Conservation (phyloP, 2,329 filamentous ascomycete genomes). For the Colletotrichum musae region DNA sequence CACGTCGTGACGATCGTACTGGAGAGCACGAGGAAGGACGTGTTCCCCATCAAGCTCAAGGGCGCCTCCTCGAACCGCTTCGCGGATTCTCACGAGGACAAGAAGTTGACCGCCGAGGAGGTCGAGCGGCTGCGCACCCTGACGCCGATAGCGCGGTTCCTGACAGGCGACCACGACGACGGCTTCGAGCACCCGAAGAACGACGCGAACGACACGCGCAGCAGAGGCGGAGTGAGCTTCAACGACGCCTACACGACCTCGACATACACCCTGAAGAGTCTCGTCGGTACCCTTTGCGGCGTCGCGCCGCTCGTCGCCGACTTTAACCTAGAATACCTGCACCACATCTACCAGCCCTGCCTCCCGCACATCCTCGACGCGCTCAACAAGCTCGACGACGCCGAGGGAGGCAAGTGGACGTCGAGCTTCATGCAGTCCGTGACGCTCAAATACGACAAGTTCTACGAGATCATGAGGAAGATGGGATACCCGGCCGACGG, state of each 20-base stretch:
- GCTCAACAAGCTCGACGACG: constrained; percentile 39
- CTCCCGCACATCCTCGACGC: constrained; percentile 47
- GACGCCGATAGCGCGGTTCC: constrained; percentile 39
- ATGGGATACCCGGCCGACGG: constrained; percentile 43
- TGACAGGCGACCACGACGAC: constrained; percentile 33
- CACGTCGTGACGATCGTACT: constrained; percentile 54
- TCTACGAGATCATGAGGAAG: constrained; percentile 39
- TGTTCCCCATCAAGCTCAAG: constrained; percentile 53
- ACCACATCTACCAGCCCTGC: constrained; percentile 56
- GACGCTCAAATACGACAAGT: constrained; percentile 41
- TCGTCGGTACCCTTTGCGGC: constrained; percentile 52
- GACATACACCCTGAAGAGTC: constrained; percentile 55
- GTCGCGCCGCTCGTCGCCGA: constrained; percentile 52
- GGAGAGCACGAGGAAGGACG: constrained; percentile 53
- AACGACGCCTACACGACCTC: constrained; percentile 51
- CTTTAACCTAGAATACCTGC: constrained; percentile 52
- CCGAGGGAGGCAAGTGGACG: constrained; percentile 39
- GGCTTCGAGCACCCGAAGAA: constrained; percentile 14
- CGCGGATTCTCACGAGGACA: constrained; percentile 42
- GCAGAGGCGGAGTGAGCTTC: constrained; percentile 49
- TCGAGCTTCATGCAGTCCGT: constrained; percentile 42
- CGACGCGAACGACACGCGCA: constrained; percentile 8
- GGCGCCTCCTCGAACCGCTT: constrained; percentile 47
- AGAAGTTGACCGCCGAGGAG: constrained; percentile 47
- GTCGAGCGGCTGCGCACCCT: constrained; percentile 45